Base-by-base conservation (phyloP, 495 filamentous ascomycete species). In the Cudoniella acicularis region DNA sequence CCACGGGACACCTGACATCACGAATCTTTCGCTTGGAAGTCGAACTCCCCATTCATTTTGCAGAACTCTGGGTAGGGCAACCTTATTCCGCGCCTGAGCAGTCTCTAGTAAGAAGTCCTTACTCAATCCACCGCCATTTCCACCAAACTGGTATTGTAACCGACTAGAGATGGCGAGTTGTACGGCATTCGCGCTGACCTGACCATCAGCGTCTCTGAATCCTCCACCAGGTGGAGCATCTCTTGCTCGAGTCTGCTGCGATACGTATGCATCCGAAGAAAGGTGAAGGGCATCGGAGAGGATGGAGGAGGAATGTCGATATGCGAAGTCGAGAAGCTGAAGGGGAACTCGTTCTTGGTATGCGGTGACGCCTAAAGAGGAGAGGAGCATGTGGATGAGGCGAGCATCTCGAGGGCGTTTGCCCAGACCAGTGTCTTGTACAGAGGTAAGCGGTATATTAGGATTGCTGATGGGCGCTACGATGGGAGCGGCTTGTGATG, bases 291-390 rank as follows among this genome's bases (percentile, higher is more conserved):
- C 85, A 70, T 91, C 87, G 45, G 73, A 79, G 4, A 90, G 79
- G 16, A 89, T 74, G n/a, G 79, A 74, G 0, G 81, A 79, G 2
- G 83, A 82, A 73, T 86, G 83, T 20, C 93, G 89, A 82, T 98
- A 98, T 18, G 94, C 92, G 71, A 98, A 96, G 73, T 98, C 94
- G 69, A 98, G 85, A 42, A 98, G 87, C 63, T 96, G 89, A 2
- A 97, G 83, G 0, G 94, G 93, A 1, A 98, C 92, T 59, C 94
- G 91, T 67, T 91, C 90, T 75, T 96, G 91, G 79, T 95, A 98
- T 24, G 88, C 79, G 11, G 86, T 88, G 2, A 97, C 91, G 64
- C 93, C 92, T 50, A 94, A 86, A 1, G 85, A 86, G 51, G 89
- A 85, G 40, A 98, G 88, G 47, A 98, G 83, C 59, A 97, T 86